These are phyloP conservation scores for Knufia petricola DNA, from an alignment of 2,329 filamentous ascomycete genomes.

Conservation along the genomic window DNA sequence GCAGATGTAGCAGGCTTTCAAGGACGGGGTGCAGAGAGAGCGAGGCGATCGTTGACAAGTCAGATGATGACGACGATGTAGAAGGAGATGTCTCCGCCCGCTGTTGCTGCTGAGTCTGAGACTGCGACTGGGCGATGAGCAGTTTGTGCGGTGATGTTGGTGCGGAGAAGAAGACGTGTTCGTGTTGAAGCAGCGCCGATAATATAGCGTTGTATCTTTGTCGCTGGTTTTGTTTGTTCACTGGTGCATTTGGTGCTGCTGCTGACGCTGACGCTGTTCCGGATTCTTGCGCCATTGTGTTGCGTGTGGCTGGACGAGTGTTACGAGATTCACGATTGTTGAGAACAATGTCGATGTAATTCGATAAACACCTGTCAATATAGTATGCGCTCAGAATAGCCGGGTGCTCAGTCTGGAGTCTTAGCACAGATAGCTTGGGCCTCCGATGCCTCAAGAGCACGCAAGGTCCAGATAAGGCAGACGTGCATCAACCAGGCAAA, in stretches of 20 bases:
- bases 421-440: neutral
- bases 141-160: slow-evolving; percentile 7
- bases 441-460: slow-evolving; percentile 1
- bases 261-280: neutral
- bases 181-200: neutral
- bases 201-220: neutral
- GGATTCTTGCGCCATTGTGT: neutral
- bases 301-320: too few relatives aligned
- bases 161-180: slow-evolving; percentile 9
- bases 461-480: slow-evolving; percentile 2
- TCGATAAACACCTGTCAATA: neutral
- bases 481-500: slow-evolving; percentile 2
- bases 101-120: too few relatives aligned
- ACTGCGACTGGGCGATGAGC: neutral
- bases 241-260: neutral
- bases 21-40: slow-evolving; percentile 39
- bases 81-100: neutral
- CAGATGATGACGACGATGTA: neutral
- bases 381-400: neutral
- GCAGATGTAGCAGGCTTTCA: slow-evolving; percentile 42
- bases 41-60: slow-evolving; percentile 10
- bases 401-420: neutral
- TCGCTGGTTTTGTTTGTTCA: neutral
- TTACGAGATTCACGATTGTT: too few relatives aligned
- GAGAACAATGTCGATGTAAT: neutral